Evolutionary conservation across 176 grass and related monocot genomes (phyloP), one percentile per base, ranked within the genome.

Genomic region (Triticum turgidum): DNA sequence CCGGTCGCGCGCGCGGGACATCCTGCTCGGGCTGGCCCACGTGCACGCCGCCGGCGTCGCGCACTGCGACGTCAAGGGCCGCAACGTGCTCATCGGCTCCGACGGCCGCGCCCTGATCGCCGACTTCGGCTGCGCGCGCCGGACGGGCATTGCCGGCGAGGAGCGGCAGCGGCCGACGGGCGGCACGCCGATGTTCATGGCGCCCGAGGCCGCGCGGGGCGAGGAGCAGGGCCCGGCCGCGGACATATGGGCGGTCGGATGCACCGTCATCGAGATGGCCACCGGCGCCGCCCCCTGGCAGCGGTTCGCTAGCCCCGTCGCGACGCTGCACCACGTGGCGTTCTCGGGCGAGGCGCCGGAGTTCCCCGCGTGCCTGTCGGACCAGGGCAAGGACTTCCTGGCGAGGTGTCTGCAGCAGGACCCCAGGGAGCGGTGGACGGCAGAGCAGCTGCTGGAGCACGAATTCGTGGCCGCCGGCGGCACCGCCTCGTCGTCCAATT

Each of bases 251-350:
- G 84, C 91, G 15, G 9, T 92, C 11, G 91, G 87, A 0, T 92
- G 91, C 87, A 92, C 84, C 3, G 61, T 89, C 47, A 33, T 92
- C 62, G 91, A 89, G 87, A 87, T 92, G 87, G 87, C 87, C 73
- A 85, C 84, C 30, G 91, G 91, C 34, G 69, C 69, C 2, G 69
- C 77, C 3, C 88, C 91, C 7, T 92, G 88, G 91, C 87, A 45
- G 15, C 61, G 39, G 34, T 68, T 82, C 81, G 34, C 69, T 2
- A 66, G 81, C 51, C 24, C 91, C 12, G 72, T 82, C 17, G 24
- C 84, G 21, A 78, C 81, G 29, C 85, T 92, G 32, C 91, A 87
- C 71, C 91, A 86, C 24, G 79, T 92, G 11, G 91, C 85, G 24
- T 81, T 90, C 77, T 87, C 91, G 20, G 30, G 45, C 25, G 64